Base-by-base conservation (phyloP, 148 eudicot genomes). In the Pouteria glomerata region DNA sequence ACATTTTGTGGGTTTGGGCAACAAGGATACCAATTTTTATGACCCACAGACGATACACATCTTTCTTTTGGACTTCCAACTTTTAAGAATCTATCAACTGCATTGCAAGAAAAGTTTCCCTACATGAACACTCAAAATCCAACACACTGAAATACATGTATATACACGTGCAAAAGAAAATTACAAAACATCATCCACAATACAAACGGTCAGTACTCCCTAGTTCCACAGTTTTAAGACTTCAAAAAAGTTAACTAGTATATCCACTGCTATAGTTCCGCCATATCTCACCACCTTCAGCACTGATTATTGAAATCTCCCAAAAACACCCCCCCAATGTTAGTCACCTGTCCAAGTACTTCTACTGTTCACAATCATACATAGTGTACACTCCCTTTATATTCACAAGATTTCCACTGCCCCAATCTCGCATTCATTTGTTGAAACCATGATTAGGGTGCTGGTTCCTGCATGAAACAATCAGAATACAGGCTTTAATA, bases 381-480 rank as follows among this genome's bases (percentile, higher is more conserved):
- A 64, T 69, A 68, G 44, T 44, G 67, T 69, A 69, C 65, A 68
- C 31, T 56, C 65, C 55, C 27, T 74, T 53, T 27, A 63, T 79
- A 74, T 79, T 78, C 81, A 78, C 81, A 78, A 62, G 60, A 24
- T 62, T 68, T 75, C 41, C 35, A 53, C 68, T 63, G 39, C 57
- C 21, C 69, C 52, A 73, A 37, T 66, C 73, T 45, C 51, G 63
- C 34, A 14, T 60, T 14, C 37, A 34, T 52, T 60, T 11, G 29
- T 29, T 37, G 51, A 61, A 63, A 74, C 47, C 52, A 42, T 45
- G 14, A n/a, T n/a, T 3, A 68, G 33, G 42, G 63, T 10, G 58
- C 37, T 47, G 55, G 66, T 69, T 73, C 74, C 74, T 70, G 71
- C 74, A 63, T 41, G 42, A 45, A 64, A 39, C 12, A 42, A 47